Base-by-base conservation (phyloP, 1,284 basidiomycete species). In the Boletellus deceptivus region DNA sequence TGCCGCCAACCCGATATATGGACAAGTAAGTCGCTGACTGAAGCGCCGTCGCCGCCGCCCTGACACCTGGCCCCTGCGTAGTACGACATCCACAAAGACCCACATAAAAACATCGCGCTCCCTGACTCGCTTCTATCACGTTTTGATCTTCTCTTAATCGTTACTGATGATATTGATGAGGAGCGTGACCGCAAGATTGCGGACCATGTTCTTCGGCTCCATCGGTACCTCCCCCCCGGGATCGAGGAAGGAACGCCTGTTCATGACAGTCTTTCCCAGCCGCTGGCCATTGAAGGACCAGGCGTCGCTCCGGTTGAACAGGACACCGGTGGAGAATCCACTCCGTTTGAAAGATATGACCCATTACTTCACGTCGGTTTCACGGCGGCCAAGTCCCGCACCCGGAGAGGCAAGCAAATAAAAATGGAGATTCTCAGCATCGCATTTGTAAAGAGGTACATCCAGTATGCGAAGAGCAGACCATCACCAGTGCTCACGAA, bases 51-150 rank as follows among this genome's bases (percentile, higher is more conserved):
- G 33, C 38, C 27, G 22, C 16, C n/a, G 10, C 24, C 17, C 41
- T 52, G 53, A 54, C 8, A 14, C 6, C 29, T 14, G 11, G 51
- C 36, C 22, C 27, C 8, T 50, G n/a, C 56, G n/a, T 64, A 97
- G 91, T 99, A 99, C 70, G 97, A 99, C 72, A 92, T 99, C 20
- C 96, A 99, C 77, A 99, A 99, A 74, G 97, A 99, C 70, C 97
- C 97, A 17, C 95, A 98, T 74, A 89, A 90, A 74, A 99, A 99
- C 68, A 99, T 99, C 62, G 97, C 96, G 3, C 83, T 99, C 2
- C 97, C 97, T 4, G 97, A 99, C 72, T 99, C 97, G 31, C 80
- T 99, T 16, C 82, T 99, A 17, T 99, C 97, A 17, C 96, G 97
- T 86, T 99, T 99, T 76, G 97, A 99, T 76, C 72, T 99, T 58